phyloP scores from a whole-genome alignment of 306 rosid species.

The Boehmeria nivea region DNA sequence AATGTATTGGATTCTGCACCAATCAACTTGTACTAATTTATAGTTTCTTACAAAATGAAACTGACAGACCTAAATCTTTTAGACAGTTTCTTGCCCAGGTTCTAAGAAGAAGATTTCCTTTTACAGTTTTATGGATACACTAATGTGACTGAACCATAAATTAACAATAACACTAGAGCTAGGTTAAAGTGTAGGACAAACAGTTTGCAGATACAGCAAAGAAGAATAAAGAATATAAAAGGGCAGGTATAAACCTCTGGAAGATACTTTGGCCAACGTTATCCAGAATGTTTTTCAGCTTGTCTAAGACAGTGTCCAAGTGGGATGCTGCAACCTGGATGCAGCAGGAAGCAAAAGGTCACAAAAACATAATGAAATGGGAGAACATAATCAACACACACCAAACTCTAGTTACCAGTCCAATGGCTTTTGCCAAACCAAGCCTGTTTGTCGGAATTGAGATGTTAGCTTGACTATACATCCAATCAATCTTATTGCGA shows the following conservation, averaged over 20 bases:
- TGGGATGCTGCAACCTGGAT: conserved; percentile 94
- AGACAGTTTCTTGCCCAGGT: too few species aligned
- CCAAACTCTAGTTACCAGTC: conserved; percentile 55
- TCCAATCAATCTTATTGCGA: conserved; percentile 73
- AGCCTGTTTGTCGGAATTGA: conserved; percentile 80
- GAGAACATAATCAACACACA: conserved; percentile 18
- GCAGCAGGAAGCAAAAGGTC: conserved; percentile 21
- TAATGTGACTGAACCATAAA: too few species aligned
- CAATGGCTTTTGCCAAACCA: conserved; percentile 97
- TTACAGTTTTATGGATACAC: too few species aligned
- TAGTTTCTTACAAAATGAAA: too few species aligned
- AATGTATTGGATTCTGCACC: too few species aligned
- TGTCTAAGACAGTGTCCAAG: conserved; percentile 93
- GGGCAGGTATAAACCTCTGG: conserved; percentile 57
- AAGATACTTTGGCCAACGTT: conserved; percentile 78
- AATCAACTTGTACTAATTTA: too few species aligned
- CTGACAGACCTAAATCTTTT: too few species aligned
- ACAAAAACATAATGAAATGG: conserved; percentile 22
- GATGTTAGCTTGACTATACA: conserved; percentile 77
- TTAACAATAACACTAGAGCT: too few species aligned
- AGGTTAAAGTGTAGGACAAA: too few species aligned
- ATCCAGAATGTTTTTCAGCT: conserved; percentile 86
- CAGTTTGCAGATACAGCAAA: too few species aligned
- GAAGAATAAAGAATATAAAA: too few species aligned
- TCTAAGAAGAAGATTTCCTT: too few species aligned